phyloP scores from a whole-genome alignment of 129 eudicot genomes.

The Ambrosia trifida region DNA sequence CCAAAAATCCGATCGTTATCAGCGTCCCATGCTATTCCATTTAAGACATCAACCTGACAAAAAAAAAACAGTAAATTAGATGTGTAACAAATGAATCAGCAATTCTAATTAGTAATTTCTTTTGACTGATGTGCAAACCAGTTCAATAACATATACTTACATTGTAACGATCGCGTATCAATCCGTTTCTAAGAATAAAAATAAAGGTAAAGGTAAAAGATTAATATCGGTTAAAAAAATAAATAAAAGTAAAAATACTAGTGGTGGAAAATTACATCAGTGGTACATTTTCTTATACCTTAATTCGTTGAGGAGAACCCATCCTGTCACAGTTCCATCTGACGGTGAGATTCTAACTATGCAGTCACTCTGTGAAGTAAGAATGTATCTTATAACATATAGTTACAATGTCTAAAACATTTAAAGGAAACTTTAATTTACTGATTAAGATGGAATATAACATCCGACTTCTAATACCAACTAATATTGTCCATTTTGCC shows the following conservation, averaged over 20 bases:
- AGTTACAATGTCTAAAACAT: slow-evolving; percentile 4
- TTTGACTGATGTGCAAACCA: neutral
- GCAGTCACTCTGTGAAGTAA: slow-evolving; percentile 61
- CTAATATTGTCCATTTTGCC: neutral
- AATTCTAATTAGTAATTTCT: neutral
- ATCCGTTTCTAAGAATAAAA: slow-evolving; percentile 40
- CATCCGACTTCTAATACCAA: neutral
- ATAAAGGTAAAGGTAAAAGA: neutral
- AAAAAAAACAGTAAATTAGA: neutral
- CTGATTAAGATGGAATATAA: neutral
- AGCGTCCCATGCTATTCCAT: slow-evolving; percentile 91
- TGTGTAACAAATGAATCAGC: neutral
- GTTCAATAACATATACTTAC: slow-evolving; percentile 32
- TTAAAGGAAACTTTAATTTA: neutral
- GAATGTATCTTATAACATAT: neutral
- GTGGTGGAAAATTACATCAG: neutral
- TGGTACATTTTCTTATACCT: slow-evolving; percentile 38
- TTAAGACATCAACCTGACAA: slow-evolving; percentile 60
- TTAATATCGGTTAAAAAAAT: neutral
- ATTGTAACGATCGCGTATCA: slow-evolving; percentile 43
- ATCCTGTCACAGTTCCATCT: slow-evolving; percentile 56
- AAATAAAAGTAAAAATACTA: neutral
- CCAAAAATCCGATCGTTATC: slow-evolving; percentile 59
- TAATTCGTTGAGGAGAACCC: slow-evolving; percentile 70
- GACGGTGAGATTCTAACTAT: slow-evolving; percentile 64